phyloP scores from a whole-genome alignment of 2,329 filamentous ascomycete genomes.

The Colletotrichum kahawae region DNA sequence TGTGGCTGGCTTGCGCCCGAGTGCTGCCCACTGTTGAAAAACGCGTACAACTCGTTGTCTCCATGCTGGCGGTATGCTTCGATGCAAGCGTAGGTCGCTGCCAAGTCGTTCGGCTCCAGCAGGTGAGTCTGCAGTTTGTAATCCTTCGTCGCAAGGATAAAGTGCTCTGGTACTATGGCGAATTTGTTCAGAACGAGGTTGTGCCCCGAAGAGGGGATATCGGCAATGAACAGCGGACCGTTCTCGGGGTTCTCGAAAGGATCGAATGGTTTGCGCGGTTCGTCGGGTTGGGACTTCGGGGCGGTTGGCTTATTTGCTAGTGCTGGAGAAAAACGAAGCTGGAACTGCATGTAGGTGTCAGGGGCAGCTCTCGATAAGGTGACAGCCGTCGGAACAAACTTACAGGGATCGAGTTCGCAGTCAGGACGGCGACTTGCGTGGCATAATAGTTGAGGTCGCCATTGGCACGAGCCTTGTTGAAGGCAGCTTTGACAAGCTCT shows the following conservation, averaged over 20 bases:
- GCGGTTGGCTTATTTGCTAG: conserved; percentile 70
- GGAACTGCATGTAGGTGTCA: conserved; percentile 57
- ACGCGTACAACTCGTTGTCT: conserved; percentile 59
- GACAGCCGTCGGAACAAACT: conserved; percentile 11
- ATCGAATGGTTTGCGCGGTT: conserved; percentile 52
- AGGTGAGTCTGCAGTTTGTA: conserved; percentile 70
- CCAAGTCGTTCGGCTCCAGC: conserved; percentile 65
- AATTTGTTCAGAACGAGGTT: conserved; percentile 78
- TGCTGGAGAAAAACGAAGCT: conserved; percentile 73
- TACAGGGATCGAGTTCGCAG: conserved; percentile 48
- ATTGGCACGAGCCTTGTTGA: conserved; percentile 49
- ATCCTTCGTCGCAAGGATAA: conserved; percentile 70
- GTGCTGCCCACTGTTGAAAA: conserved; percentile 73
- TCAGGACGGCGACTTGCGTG: conserved; percentile 56
- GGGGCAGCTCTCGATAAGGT: background rate
- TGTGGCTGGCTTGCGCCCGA: conserved; percentile 77
- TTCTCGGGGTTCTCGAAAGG: conserved; percentile 68
- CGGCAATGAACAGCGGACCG: conserved; percentile 57
- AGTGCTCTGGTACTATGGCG: conserved; percentile 72
- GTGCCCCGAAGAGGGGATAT: conserved; percentile 56
- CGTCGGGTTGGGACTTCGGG: conserved; percentile 39
- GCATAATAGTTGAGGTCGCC: conserved; percentile 60
- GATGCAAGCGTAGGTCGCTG: conserved; percentile 66
- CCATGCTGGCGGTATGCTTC: conserved; percentile 52
- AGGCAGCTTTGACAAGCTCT: conserved; percentile 54